Evolutionary conservation across 2,329 filamentous ascomycete species (phyloP).

Genomic region (Colletotrichum siamense): DNA sequence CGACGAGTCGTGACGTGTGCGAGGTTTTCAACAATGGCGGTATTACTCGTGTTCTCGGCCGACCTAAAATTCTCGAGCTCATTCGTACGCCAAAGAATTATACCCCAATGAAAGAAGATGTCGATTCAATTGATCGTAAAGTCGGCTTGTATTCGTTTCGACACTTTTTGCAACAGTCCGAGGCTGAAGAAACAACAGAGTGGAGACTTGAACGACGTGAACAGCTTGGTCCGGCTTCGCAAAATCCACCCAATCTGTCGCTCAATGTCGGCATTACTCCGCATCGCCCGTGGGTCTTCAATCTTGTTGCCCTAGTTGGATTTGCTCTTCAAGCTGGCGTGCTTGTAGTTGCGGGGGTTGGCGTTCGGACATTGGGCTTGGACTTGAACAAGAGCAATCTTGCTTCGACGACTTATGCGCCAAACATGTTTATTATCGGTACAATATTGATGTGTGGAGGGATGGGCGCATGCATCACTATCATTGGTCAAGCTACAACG

Average conservation of each 20-base stretch:
- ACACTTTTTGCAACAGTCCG: too few relatives aligned
- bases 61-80: background rate
- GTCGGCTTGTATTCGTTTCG: background rate
- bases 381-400: too few relatives aligned
- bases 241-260: background rate
- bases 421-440: accelerated
- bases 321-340: background rate
- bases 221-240: background rate
- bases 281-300: accelerated
- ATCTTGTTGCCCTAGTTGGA: accelerated
- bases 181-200: too few relatives aligned
- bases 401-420: background rate
- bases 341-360: background rate
- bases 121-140: too few relatives aligned
- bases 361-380: background rate
- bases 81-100: accelerated
- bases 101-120: too few relatives aligned
- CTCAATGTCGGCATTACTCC: background rate
- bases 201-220: too few relatives aligned
- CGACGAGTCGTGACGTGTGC: background rate
- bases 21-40: background rate
- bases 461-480: accelerated
- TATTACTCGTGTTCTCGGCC: background rate
- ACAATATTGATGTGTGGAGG: accelerated
- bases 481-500: accelerated